Conservation (phyloP, 1,284 basidiomycete species). For the Agroathelia rolfsii region DNA sequence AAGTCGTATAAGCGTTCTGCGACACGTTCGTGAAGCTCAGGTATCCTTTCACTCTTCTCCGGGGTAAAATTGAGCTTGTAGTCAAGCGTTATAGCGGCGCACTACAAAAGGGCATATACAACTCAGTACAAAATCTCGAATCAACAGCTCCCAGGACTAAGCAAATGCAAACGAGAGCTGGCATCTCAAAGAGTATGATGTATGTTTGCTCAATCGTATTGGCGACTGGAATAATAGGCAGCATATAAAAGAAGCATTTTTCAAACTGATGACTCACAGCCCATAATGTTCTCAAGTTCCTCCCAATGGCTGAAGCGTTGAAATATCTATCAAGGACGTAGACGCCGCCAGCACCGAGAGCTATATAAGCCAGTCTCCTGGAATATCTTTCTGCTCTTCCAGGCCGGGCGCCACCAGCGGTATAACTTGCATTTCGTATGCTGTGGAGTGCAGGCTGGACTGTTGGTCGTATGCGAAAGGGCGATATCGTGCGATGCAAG, state of each 20-base stretch:
- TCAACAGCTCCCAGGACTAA: too few relatives aligned
- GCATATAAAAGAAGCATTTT: not conserved
- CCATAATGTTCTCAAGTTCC: conserved; percentile 60
- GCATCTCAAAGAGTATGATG: too few relatives aligned
- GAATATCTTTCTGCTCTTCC: too few relatives aligned
- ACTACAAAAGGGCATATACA: conserved; percentile 26
- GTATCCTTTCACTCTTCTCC: conserved; percentile 57
- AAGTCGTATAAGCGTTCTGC: conserved; percentile 69
- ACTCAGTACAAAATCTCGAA: too few relatives aligned
- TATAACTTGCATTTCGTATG: too few relatives aligned
- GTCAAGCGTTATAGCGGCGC: conserved; percentile 57
- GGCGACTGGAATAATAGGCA: not conserved
- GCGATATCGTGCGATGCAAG: too few relatives aligned
- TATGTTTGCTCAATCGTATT: not conserved
- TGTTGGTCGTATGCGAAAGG: too few relatives aligned
- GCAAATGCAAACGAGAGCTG: too few relatives aligned
- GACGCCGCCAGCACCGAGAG: conserved; percentile 30
- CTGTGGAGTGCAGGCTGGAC: too few relatives aligned
- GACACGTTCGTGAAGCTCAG: conserved; percentile 72
- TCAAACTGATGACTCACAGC: conserved; percentile 34
- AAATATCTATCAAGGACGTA: conserved; percentile 47
- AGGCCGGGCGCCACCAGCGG: too few relatives aligned
- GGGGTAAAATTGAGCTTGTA: conserved; percentile 81
- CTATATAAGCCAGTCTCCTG: conserved; percentile 26
- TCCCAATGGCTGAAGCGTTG: conserved; percentile 57